These are phyloP conservation scores for Macrophomina phaseolina DNA, from an alignment of 2,329 filamentous ascomycete species.

Conservation along the genomic window DNA sequence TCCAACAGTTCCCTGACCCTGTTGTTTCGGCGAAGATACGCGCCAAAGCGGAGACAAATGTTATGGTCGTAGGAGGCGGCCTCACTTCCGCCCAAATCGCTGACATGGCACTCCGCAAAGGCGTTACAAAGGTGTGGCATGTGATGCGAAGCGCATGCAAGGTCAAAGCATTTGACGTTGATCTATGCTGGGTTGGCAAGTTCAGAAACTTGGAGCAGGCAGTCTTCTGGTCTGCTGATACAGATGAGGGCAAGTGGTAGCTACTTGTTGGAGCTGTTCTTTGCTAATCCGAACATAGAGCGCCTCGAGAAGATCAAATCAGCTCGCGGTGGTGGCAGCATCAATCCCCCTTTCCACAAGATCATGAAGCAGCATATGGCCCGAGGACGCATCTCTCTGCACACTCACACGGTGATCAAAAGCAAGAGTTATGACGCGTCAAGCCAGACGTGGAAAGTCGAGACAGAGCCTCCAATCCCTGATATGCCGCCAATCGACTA, in stretches of 20 bases:
- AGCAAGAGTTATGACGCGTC: slow-evolving; percentile 57
- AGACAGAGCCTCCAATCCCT: slow-evolving; percentile 59
- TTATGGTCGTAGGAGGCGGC: slow-evolving; percentile 76
- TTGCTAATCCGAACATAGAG: slow-evolving; percentile 48
- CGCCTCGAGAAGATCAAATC: slow-evolving; percentile 68
- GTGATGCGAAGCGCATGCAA: slow-evolving; percentile 67
- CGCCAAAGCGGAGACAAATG: slow-evolving; percentile 58
- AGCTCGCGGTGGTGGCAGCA: slow-evolving; percentile 77
- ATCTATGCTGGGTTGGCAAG: slow-evolving; percentile 80
- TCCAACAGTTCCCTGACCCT: slow-evolving; percentile 62
- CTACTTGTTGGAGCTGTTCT: too few relatives aligned
- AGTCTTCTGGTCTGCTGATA: slow-evolving; percentile 77
- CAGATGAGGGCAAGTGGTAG: slow-evolving; percentile 58
- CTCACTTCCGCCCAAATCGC: slow-evolving; percentile 77
- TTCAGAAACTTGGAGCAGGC: slow-evolving; percentile 80
- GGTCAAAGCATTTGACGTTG: slow-evolving; percentile 79
- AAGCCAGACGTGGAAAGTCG: slow-evolving; percentile 57
- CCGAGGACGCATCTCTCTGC: slow-evolving; percentile 59
- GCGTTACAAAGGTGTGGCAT: slow-evolving; percentile 71
- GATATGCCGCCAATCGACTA: slow-evolving; percentile 63
- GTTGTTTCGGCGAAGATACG: slow-evolving; percentile 61
- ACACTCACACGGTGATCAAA: slow-evolving; percentile 63
- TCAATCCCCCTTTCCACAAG: slow-evolving; percentile 72
- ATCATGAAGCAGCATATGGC: slow-evolving; percentile 67
- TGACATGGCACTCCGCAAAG: slow-evolving; percentile 68